Percentiles rank a stretch among this genome's conserved stretches.
These are phyloP conservation scores for Boletus chippewaensis DNA, from an alignment of 1,284 basidiomycete species.

Conservation along the genomic window DNA sequence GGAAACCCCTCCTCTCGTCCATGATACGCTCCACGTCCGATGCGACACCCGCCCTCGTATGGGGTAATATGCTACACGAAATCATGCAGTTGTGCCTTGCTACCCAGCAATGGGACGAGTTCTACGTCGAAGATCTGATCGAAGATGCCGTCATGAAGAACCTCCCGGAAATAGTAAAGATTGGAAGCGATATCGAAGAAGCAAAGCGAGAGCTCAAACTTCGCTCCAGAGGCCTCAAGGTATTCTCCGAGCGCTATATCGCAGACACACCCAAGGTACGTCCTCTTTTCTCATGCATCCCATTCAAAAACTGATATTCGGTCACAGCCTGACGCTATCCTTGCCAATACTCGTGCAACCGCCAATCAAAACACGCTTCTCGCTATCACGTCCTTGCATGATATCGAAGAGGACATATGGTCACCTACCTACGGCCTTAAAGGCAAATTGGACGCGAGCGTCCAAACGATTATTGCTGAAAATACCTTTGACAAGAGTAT, in stretches of 20 bases:
- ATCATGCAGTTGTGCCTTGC: slow-evolving; percentile 76
- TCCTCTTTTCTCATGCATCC: background rate
- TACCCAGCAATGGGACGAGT: slow-evolving; percentile 53
- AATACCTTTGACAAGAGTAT: slow-evolving; percentile 20
- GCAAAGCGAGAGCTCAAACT: slow-evolving; percentile 57
- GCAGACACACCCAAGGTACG: slow-evolving; percentile 52
- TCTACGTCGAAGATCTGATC: slow-evolving; percentile 51
- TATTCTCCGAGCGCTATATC: slow-evolving; percentile 62
- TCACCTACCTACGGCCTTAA: slow-evolving; percentile 93
- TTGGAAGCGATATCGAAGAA: slow-evolving; percentile 54
- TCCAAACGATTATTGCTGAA: slow-evolving; percentile 62
- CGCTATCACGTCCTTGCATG: slow-evolving; percentile 70
- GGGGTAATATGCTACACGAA: slow-evolving; percentile 88
- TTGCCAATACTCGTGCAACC: slow-evolving; percentile 57
- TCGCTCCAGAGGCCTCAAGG: slow-evolving; percentile 56
- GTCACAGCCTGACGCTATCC: slow-evolving; percentile 51
- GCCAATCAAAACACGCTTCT: slow-evolving; percentile 48
- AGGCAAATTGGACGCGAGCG: slow-evolving; percentile 91
- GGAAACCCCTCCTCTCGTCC: slow-evolving; percentile 72
- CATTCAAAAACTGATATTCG: background rate
- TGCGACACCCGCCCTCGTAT: slow-evolving; percentile 63
- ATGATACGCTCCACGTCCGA: slow-evolving; percentile 54
- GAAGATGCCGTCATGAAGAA: slow-evolving; percentile 46
- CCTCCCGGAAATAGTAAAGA: slow-evolving; percentile 55
- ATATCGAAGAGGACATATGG: slow-evolving; percentile 97